Conservation (phyloP, 176 grass and related monocot species). For the Saccharum spontaneum region DNA sequence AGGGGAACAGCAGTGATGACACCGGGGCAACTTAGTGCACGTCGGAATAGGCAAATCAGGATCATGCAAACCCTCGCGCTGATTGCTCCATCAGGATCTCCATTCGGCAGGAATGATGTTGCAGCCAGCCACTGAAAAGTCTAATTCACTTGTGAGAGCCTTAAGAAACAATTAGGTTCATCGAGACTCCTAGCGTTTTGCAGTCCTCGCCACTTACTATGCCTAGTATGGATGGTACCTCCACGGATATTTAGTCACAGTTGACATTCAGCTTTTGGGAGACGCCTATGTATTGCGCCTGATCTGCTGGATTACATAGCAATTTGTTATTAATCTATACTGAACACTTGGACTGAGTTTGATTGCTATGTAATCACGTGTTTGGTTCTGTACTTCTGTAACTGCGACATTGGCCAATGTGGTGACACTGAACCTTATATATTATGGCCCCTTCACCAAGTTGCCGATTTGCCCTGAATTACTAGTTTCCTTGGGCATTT, state of each 20-base stretch:
- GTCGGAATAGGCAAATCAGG: conserved; percentile 59
- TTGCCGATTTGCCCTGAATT: background rate
- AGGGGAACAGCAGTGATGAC: conserved; percentile 32
- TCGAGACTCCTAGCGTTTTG: conserved; percentile 1
- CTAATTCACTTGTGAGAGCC: background rate
- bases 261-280: background rate
- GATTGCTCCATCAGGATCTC: conserved; percentile 78
- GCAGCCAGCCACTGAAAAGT: background rate
- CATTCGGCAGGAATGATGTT: conserved; percentile 38
- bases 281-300: background rate
- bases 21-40: conserved; percentile 38
- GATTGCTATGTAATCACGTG: background rate
- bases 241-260: background rate
- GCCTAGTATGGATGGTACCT: background rate
- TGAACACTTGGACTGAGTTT: background rate
- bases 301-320: background rate
- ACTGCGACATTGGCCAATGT: background rate
- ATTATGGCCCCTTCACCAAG: background rate
- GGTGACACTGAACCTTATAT: background rate
- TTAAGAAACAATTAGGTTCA: background rate
- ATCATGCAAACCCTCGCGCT: conserved; percentile 77
- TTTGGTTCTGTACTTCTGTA: conserved; percentile 14
- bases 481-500: background rate
- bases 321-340: background rate
- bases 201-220: background rate